These are phyloP conservation scores for Geum urbanum DNA, from an alignment of 306 rosid genomes.

Conservation along the genomic window DNA sequence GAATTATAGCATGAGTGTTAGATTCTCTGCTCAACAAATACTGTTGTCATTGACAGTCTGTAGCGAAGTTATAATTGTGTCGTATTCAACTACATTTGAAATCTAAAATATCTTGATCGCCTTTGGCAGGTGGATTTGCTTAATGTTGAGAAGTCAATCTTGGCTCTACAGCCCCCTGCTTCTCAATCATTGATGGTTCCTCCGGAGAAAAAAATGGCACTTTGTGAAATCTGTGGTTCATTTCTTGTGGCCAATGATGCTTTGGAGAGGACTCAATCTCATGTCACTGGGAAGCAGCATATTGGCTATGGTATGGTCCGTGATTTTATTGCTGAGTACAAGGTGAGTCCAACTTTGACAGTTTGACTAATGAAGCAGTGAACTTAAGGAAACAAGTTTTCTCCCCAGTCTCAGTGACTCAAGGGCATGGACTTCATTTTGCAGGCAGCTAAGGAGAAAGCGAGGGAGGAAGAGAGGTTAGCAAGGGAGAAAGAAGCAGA, in stretches of 20 bases:
- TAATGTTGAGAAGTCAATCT: constrained; percentile 73
- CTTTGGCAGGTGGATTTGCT: constrained; percentile 75
- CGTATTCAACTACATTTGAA: constrained; percentile 8
- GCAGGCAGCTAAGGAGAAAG: constrained; percentile 81
- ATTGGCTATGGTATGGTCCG: constrained; percentile 99
- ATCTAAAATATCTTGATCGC: constrained; percentile 14
- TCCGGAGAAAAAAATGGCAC: constrained; percentile 98
- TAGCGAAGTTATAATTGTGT: background rate
- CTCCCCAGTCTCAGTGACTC: constrained; percentile 4
- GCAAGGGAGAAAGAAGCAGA: constrained; percentile 85
- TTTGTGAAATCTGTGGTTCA: constrained; percentile 97
- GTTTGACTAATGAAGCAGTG: constrained; percentile 15
- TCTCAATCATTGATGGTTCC: constrained; percentile 74
- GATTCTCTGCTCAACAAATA: background rate
- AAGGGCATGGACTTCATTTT: constrained; percentile 23
- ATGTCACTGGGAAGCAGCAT: constrained; percentile 95
- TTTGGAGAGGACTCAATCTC: constrained; percentile 94
- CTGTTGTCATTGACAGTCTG: constrained; percentile 2
- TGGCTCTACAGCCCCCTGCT: constrained; percentile 67
- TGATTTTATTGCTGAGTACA: constrained; percentile 74
- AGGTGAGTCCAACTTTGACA: constrained; percentile 44
- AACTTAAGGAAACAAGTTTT: constrained; percentile 4
- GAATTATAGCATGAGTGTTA: background rate
- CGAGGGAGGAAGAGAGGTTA: constrained; percentile 74
- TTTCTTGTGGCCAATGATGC: constrained; percentile 99